Base-by-base conservation (phyloP, 1,284 basidiomycete species). In the Irpex lacteus region DNA sequence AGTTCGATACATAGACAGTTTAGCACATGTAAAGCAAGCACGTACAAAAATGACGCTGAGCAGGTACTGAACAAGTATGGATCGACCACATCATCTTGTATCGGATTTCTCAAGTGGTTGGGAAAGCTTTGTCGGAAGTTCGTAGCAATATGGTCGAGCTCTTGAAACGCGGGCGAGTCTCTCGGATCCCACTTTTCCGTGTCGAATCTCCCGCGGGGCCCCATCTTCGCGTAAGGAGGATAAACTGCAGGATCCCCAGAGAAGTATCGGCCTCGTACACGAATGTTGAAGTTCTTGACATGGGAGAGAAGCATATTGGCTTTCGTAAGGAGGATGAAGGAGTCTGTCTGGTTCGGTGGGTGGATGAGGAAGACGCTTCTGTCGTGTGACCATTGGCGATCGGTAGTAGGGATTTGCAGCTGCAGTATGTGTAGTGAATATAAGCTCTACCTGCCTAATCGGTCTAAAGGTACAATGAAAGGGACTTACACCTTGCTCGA, bases 321-420 rank as follows among this genome's bases (percentile, higher is more conserved):
- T 72, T 92, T 92, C 72, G 91, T 80, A 67, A 89, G 90, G 18
- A 92, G 71, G 19, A 83, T 83, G 67, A 91, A 91, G 0, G 89
- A 85, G 71, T 92, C 90, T 0, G 84, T 85, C 68, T 88, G 85
- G 15, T 80, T 78, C 47, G 83, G 83, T 21, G 84, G 83, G 70
- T 91, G 87, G 3, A 74, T 72, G 6, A 86, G 79, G 36, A 90
- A 78, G n/a, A 90, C 75, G 68, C 85, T 81, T 63, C 77, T 79
- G 13, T 81, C 81, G 68, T 89, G 84, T 0, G 88, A 85, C 84
- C 89, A 90, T 72, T 91, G 89, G 19, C 90, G 82, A 49, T 85
- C 80, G 32, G 80, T 74, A 7, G 84, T 81, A 5, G 78, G 74
- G 7, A 87, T 82, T 6, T 84, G 74, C 15, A 77, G 75, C 85